These are phyloP conservation scores for Hymenoscyphus scutula DNA, from an alignment of 2,329 filamentous ascomycete species.

Conservation along the genomic window DNA sequence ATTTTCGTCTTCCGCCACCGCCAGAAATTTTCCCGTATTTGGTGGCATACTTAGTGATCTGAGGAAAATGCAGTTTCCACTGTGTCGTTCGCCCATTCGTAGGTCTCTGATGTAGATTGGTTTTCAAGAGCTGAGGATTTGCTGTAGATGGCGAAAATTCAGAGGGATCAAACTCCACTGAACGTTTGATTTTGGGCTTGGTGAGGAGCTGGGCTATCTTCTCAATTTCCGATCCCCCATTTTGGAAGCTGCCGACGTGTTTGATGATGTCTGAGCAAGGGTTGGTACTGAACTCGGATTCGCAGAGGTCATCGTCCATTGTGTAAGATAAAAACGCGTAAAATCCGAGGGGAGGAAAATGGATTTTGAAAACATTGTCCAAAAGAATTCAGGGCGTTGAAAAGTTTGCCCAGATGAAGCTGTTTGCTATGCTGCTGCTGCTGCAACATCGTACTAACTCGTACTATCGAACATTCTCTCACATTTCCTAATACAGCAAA, in stretches of 20 bases:
- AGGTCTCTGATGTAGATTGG: conserved; percentile 32
- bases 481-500: neutral
- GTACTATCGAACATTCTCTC: neutral
- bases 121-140: conserved; percentile 18
- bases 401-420: neutral
- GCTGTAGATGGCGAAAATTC: neutral
- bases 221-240: neutral
- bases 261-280: neutral
- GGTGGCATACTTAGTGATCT: conserved; percentile 13
- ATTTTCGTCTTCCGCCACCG: neutral
- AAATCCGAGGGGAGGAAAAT: neutral
- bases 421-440: neutral
- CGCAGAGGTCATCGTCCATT: neutral
- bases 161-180: neutral
- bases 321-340: neutral
- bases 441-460: neutral
- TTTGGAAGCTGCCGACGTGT: neutral
- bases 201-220: neutral
- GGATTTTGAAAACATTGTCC: neutral
- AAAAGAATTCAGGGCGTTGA: neutral
- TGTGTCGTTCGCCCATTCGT: conserved; percentile 42
- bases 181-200: neutral
- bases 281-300: neutral
- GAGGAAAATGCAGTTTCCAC: conserved; percentile 38
- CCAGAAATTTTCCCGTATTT: neutral